phyloP scores from a whole-genome alignment of 2,329 filamentous ascomycete species.

The Dothistroma pini region DNA sequence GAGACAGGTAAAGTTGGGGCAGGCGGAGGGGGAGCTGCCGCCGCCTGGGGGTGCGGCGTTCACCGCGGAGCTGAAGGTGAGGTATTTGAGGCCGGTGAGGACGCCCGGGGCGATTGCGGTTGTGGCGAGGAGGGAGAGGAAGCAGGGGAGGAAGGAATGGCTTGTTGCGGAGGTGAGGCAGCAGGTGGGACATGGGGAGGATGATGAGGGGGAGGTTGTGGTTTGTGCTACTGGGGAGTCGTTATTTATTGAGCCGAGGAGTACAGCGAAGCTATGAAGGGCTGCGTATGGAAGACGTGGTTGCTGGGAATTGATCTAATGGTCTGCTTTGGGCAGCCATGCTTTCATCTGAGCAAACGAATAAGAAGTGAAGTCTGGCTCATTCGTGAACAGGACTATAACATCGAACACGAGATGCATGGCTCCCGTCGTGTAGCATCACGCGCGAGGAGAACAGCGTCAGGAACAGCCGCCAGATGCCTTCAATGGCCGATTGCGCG shows the following conservation, averaged over 20 bases:
- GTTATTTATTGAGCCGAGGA: conserved; percentile 46
- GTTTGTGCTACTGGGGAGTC: conserved; percentile 52
- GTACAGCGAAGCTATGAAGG: conserved; percentile 4
- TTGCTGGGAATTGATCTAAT: not conserved
- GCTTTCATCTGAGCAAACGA: not conserved
- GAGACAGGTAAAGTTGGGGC: conserved; percentile 8
- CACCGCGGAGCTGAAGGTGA: conserved; percentile 55
- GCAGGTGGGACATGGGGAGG: conserved; percentile 18
- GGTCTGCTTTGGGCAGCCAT: not conserved
- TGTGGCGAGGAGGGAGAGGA: conserved; percentile 39
- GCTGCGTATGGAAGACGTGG: too few relatives aligned
- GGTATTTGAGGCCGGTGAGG: conserved; percentile 51
- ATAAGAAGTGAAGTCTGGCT: not conserved
- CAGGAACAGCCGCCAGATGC: not conserved
- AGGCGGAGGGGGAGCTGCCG: conserved; percentile 25
- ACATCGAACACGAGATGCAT: not conserved
- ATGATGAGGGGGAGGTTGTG: conserved; percentile 45
- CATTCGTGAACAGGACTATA: not conserved
- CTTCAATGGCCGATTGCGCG: not conserved
- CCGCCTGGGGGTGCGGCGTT: conserved; percentile 34
- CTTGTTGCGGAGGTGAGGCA: conserved; percentile 46
- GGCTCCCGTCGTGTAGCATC: not conserved
- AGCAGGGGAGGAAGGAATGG: conserved; percentile 55
- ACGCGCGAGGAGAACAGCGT: not conserved
- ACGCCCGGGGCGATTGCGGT: conserved; percentile 51